A percentile compares a stretch with the other conserved stretches of the same genome.
These are phyloP conservation scores for Cladosporium halotolerans DNA, from an alignment of 2,329 filamentous ascomycete genomes.

Conservation along the genomic window DNA sequence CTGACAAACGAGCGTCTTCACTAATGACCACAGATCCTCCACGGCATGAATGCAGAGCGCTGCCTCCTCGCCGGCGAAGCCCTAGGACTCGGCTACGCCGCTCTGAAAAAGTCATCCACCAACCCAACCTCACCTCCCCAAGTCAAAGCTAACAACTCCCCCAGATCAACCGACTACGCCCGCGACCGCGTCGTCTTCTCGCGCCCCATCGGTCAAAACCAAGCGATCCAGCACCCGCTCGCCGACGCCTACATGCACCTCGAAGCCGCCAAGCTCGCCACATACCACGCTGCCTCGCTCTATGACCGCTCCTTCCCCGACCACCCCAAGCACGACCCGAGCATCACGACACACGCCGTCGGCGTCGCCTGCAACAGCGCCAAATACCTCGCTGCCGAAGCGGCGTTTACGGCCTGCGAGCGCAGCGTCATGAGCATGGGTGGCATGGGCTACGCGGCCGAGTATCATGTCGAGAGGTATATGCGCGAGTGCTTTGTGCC, in stretches of 20 bases:
- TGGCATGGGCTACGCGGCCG: slow-evolving; percentile 58
- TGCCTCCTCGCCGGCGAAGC: slow-evolving; percentile 64
- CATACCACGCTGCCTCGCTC: slow-evolving; percentile 54
- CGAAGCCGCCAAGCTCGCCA: slow-evolving; percentile 55
- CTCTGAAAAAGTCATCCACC: slow-evolving; percentile 28
- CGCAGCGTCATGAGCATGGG: slow-evolving; percentile 53
- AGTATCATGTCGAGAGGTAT: slow-evolving; percentile 58
- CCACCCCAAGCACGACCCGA: slow-evolving; percentile 28
- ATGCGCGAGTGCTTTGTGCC: slow-evolving; percentile 54
- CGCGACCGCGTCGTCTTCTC: slow-evolving; percentile 48
- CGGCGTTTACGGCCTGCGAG: slow-evolving; percentile 55
- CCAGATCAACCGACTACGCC: slow-evolving; percentile 35
- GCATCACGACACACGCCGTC: slow-evolving; percentile 40
- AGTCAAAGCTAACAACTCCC: neutral
- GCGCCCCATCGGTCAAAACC: slow-evolving; percentile 53
- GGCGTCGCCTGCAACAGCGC: slow-evolving; percentile 52
- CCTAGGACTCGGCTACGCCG: slow-evolving; percentile 71
- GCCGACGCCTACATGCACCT: slow-evolving; percentile 56
- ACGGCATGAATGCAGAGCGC: slow-evolving; percentile 46
- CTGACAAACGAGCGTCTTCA: neutral
- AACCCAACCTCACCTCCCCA: neutral
- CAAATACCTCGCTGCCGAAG: slow-evolving; percentile 56
- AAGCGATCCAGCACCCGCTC: slow-evolving; percentile 54
- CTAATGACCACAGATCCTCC: slow-evolving; percentile 30
- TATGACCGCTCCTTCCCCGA: slow-evolving; percentile 45